Conservation (phyloP, 2,329 filamentous ascomycete genomes). For the Cladorrhinum sp. region DNA sequence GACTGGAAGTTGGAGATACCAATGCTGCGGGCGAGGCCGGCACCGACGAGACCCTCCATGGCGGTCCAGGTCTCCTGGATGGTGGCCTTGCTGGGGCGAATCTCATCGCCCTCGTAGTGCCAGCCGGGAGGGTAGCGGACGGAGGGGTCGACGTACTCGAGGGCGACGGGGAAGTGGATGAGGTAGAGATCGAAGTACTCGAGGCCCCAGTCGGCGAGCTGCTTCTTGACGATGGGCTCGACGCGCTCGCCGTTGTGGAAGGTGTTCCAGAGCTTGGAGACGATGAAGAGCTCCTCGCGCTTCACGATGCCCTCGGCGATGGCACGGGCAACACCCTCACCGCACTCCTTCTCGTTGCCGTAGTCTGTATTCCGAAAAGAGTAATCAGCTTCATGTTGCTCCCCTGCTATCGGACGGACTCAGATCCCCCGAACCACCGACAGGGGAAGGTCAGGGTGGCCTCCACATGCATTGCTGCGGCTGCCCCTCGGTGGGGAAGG, state of each 20-base stretch:
- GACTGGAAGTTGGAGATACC: constrained; percentile 82
- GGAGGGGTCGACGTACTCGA: constrained; percentile 79
- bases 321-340: constrained; percentile 72
- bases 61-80: constrained; percentile 81
- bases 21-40: constrained; percentile 68
- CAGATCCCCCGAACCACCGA: constrained; percentile 16
- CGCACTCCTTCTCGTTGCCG: constrained; percentile 76
- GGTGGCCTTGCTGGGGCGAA: constrained; percentile 63
- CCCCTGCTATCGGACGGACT: not conserved
- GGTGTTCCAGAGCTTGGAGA: constrained; percentile 90
- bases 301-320: constrained; percentile 79
- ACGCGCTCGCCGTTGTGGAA: constrained; percentile 81
- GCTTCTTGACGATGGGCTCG: constrained; percentile 70
- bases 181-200: constrained; percentile 91
- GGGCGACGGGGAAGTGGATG: constrained; percentile 83
- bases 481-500: constrained; percentile 19
- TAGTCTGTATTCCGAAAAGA: constrained; percentile 57
- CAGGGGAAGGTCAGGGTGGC: constrained; percentile 11
- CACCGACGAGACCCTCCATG: constrained; percentile 71
- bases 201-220: constrained; percentile 77
- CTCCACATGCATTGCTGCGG: not conserved
- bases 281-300: constrained; percentile 85
- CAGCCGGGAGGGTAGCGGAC: constrained; percentile 79
- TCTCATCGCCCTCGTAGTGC: constrained; percentile 62
- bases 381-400: constrained; percentile 11